These are phyloP conservation scores for Kwoniella shivajii DNA, from an alignment of 1,284 basidiomycete genomes.

Conservation along the genomic window DNA sequence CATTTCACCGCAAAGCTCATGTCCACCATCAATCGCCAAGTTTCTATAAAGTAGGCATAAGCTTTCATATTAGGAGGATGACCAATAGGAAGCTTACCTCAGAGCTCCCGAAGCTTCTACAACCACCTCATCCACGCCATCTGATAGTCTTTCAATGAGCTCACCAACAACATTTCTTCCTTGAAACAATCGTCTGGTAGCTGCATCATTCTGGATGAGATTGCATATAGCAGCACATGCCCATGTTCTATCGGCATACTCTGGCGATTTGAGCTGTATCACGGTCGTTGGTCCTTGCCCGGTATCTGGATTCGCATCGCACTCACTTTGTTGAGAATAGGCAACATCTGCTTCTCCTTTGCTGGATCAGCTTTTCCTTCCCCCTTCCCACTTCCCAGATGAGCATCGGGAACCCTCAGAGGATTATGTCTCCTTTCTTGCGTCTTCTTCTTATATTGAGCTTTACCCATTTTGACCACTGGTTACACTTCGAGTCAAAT, in stretches of 20 bases:
- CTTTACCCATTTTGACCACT: slow-evolving; percentile 78
- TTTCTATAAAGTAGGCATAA: slow-evolving; percentile 63
- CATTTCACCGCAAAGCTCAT: slow-evolving; percentile 93
- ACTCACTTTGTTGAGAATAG: slow-evolving; percentile 79
- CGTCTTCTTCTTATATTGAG: slow-evolving; percentile 66
- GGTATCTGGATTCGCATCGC: no score
- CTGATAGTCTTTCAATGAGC: slow-evolving; percentile 78
- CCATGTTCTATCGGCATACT: slow-evolving; percentile 81
- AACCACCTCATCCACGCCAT: slow-evolving; percentile 81
- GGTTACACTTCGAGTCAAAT: not conserved
- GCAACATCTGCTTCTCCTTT: slow-evolving; percentile 75
- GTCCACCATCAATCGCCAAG: slow-evolving; percentile 88
- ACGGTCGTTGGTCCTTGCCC: not conserved
- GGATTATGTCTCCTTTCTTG: slow-evolving; percentile 80
- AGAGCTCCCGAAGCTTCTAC: slow-evolving; percentile 82
- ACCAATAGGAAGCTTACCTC: slow-evolving; percentile 57
- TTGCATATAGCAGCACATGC: slow-evolving; percentile 89
- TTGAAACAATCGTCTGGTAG: slow-evolving; percentile 81
- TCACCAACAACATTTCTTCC: slow-evolving; percentile 86
- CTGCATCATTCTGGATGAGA: slow-evolving; percentile 83
- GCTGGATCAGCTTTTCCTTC: slow-evolving; percentile 54
- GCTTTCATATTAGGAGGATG: not conserved
- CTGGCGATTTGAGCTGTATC: slow-evolving; percentile 58
- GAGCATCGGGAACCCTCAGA: slow-evolving; percentile 84
- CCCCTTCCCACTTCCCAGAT: slow-evolving; percentile 69